Evolutionary conservation across 2,329 filamentous ascomycete genomes (phyloP), one percentile per base, ranked within the genome.

Genomic region (Diaporthe longicolla): DNA sequence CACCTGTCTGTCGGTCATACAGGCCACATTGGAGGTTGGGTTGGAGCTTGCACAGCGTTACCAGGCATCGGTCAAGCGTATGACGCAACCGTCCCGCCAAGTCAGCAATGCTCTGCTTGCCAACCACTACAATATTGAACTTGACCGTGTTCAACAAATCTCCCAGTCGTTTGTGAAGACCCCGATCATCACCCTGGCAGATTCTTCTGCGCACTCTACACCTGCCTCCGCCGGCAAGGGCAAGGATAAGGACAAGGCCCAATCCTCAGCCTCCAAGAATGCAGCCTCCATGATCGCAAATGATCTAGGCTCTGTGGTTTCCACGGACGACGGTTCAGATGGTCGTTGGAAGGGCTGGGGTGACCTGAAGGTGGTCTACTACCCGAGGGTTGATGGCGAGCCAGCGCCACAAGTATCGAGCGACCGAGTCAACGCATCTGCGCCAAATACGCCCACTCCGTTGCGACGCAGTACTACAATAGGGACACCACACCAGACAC

Each of bases 1-100:
- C 58, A 96, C 94, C 3, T 95, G 93, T 32, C 88, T 96, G 73
- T 90, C 92, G 37, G 88, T 99, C 65, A 88, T 99, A 71, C 91
- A 93, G 80, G 89, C 90, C 40, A 93, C 95, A 11, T 89, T 99
- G 55, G 92, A 94, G 76, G 90, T 99, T 75, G 92, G 93, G 40
- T 92, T 96, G 54, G 94, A 96, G 81, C 88, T 99, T 75, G 96
- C 97, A 17, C 94, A 98, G 84, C 91, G 97, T 78, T 99, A 98
- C 78, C 93, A 97, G 82, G 95, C 94, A 13, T 95, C 95, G 24
- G 92, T 97, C 75, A 95, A 95, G 83, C 92, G 95, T 35, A 87
- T 93, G 69, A 87, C 89, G n/a, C 90, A 90, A 74, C 87, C 91
- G 19, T 89, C 88, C 35, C 89, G 90, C 63, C 88, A 92, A 77